Evolutionary conservation across 1,284 basidiomycete genomes (phyloP).

Genomic region (Leccinum pachyderme): DNA sequence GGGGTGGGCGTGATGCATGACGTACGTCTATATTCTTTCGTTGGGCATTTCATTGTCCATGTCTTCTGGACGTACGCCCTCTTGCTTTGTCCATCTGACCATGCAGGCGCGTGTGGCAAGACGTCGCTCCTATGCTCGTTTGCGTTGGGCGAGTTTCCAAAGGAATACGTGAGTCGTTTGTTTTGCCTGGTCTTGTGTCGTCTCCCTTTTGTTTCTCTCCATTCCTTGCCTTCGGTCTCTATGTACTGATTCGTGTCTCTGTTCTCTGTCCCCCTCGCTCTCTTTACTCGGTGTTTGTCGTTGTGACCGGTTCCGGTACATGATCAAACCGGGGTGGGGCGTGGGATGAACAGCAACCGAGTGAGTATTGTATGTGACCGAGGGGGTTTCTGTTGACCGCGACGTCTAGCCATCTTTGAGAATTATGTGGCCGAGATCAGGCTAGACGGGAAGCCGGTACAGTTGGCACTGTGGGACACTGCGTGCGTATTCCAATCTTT

Average conservation of each 20-base stretch:
- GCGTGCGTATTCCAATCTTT: conserved; percentile 47
- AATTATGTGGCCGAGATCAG: conserved; percentile 99
- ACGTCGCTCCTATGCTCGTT: conserved; percentile 86
- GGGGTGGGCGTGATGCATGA: neutral
- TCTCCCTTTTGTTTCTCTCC: neutral
- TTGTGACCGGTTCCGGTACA: neutral
- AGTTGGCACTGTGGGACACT: conserved; percentile 96
- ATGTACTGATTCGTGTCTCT: neutral
- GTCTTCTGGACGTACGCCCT: neutral
- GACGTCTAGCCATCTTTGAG: conserved; percentile 80
- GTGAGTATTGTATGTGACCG: neutral
- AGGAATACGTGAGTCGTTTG: conserved; percentile 78
- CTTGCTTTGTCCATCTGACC: neutral
- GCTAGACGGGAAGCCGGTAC: conserved; percentile 94
- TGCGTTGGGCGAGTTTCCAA: conserved; percentile 95
- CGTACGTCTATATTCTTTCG: neutral
- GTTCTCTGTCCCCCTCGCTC: neutral
- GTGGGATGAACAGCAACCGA: neutral
- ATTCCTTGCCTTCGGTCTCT: neutral
- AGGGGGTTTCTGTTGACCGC: neutral
- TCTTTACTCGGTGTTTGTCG: neutral
- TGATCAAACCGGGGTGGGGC: neutral
- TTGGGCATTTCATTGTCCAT: neutral
- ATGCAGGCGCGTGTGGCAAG: conserved; percentile 79
- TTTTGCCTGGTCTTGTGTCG: neutral